phyloP scores from a whole-genome alignment of 108 stramenopile genomes.

The Skeletonema marinoi region DNA sequence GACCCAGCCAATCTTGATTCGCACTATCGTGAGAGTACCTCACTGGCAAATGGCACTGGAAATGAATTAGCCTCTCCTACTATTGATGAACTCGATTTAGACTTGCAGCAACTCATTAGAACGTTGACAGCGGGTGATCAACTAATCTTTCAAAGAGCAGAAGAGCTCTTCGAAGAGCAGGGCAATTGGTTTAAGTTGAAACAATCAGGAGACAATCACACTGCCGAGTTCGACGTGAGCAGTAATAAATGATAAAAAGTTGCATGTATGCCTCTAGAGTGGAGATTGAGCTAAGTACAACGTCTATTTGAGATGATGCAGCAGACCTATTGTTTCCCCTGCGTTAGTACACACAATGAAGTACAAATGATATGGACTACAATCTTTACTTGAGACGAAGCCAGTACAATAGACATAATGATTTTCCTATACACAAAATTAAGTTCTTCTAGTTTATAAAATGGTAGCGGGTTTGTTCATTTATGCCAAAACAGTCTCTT shows the following conservation, averaged over 20 bases:
- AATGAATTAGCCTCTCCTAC: slow-evolving; percentile 15
- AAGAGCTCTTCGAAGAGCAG: slow-evolving; percentile 22
- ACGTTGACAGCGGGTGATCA: slow-evolving; percentile 26
- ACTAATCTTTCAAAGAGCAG: slow-evolving; percentile 14
- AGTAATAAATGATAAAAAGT: background rate
- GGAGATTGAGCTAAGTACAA: no score
- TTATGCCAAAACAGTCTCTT: slow-evolving; percentile 5
- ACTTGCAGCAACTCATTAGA: slow-evolving; percentile 21
- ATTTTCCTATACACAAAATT: no score
- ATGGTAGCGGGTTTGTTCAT: background rate
- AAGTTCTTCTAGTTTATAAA: no score
- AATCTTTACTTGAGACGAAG: no score
- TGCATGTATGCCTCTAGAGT: no score
- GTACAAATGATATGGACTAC: no score
- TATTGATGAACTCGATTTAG: slow-evolving; percentile 16
- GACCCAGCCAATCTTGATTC: background rate
- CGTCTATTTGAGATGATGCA: no score
- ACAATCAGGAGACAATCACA: no score
- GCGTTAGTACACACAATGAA: no score
- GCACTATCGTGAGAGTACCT: background rate
- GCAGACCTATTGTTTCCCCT: no score
- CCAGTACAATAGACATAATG: background rate
- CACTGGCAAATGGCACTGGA: background rate
- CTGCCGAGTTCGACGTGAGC: no score
- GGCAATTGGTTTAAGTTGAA: background rate